Evolutionary conservation across 176 grass and related monocot genomes (phyloP), one percentile per base, ranked within the genome.

Genomic region (Eleusine coracana): DNA sequence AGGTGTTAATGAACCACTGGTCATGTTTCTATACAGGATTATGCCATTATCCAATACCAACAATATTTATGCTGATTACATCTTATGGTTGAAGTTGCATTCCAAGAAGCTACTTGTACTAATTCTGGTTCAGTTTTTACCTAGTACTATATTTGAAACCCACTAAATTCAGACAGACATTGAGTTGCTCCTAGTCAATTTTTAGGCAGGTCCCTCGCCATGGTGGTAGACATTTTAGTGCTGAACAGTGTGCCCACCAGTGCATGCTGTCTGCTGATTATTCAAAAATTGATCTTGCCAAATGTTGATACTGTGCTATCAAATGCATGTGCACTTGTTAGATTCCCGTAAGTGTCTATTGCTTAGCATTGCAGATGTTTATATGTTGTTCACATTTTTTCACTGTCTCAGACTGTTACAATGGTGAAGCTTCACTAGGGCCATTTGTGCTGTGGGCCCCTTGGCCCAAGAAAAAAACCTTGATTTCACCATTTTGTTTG

Each of bases 271-370:
- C 38, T 54, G 34, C 5, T 2, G 28, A 68, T 81, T 69, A n/a
- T 27, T 45, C 41, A 23, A 71, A 0, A 46, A 29, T 39, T 25
- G 7, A 70, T 70, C 5, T 45, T 46, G 7, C n/a, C 48, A 41
- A 70, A 70, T 70, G 29, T 50, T 39, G 10, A 37, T 14, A 16
- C 29, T 41, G 3, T 52, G 48, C 21, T 55, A 54, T 55, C 5
- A 40, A 41, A 70, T 44, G 49, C 23, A 58, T 81, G 21, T 29
- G 18, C 64, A 52, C 31, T 54, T 80, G 11, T 68, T 80, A 55
- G 63, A 46, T 45, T 6, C 23, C 14, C 23, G 1, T 28, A 45
- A 45, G 59, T 20, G 27, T 4, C 46, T 69, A 23, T 27, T 55
- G 39, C 8, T n/a, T 39, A 68, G 45, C 45, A 25, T 11, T 39